Conservation (phyloP, 192 early-diverging fungal genomes). For the Powellomyces hirtus region DNA sequence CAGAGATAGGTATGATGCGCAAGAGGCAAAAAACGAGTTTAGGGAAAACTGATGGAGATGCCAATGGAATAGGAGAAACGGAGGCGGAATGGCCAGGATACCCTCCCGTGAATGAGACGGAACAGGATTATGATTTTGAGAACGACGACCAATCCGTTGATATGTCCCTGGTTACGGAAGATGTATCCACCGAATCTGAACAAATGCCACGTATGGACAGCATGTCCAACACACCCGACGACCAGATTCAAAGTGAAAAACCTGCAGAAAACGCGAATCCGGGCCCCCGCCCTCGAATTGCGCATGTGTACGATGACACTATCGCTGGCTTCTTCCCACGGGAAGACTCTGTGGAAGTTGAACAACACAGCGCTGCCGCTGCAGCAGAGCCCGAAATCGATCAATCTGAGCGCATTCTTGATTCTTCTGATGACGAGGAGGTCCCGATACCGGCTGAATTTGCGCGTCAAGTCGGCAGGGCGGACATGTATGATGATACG, state of each 20-base stretch:
- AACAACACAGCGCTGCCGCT: neutral
- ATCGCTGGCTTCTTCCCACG: conserved; percentile 11
- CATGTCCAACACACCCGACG: too few relatives aligned
- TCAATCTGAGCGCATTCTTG: neutral
- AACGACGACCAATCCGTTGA: neutral
- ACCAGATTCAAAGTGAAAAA: too few relatives aligned
- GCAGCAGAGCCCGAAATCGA: neutral
- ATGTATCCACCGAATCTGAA: neutral
- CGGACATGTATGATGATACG: neutral
- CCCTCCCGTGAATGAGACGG: neutral
- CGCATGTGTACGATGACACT: conserved; percentile 6
- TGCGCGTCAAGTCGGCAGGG: neutral
- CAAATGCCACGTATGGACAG: neutral
- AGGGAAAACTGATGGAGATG: neutral
- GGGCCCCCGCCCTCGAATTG: neutral
- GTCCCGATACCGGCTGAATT: neutral
- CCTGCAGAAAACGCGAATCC: neutral
- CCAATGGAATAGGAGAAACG: neutral
- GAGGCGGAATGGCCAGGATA: conserved; percentile 6
- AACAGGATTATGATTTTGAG: neutral
- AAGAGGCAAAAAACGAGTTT: neutral
- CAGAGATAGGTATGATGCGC: neutral
- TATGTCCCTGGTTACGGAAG: neutral
- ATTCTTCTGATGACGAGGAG: neutral
- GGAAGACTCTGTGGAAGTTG: neutral